Evolutionary conservation across 2,329 filamentous ascomycete species (phyloP), one percentile per base, ranked within the genome.

Genomic region (Sphaerulina vaccinii): DNA sequence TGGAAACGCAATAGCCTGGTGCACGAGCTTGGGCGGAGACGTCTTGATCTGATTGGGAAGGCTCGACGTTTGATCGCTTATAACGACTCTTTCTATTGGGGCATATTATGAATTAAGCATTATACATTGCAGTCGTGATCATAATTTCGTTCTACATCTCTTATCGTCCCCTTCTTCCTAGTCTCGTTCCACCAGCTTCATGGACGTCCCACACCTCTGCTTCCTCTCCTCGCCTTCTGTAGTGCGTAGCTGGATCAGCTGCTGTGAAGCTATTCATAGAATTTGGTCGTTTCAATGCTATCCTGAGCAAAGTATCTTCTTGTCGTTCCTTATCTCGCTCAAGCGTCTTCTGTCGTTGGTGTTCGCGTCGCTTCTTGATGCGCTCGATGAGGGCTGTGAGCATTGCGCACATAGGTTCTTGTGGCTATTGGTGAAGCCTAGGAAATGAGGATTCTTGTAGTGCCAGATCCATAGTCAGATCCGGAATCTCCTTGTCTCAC

Each of bases 201-300:
- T 41, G 38, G 3, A 9, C 23, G 18, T 13, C n/a, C 38, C 38
- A 41, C 38, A n/a, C n/a, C 9, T 41, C n/a, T n/a, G n/a, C 38
- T 3, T 35, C 13, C 5, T 5, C 32, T 35, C 16, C 32, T 5
- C 32, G 32, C 32, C 16, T 35, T n/a, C 32, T 6, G 13, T 35
- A n/a, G 13, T 35, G 13, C 13, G 16, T n/a, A 15, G 22, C 41
- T 5, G 51, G 51, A 42, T 54, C 45, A 0, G 45, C 45, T 1
- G 37, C 41, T 2, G 51, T 54, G 24, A 54, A 50, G 33, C 45
- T 49, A 38, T 49, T 54, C 24, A 41, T 41, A 1, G 45, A 49
- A 15, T 37, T 45, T 19, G 42, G 51, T 21, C 41, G 21, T 21
- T 54, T 50, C 33, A 54, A 35, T 5, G 51, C 51, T 8, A 54